These are phyloP conservation scores for Noccaea bulbosa DNA, from an alignment of 345 rosid species.

Conservation along the genomic window DNA sequence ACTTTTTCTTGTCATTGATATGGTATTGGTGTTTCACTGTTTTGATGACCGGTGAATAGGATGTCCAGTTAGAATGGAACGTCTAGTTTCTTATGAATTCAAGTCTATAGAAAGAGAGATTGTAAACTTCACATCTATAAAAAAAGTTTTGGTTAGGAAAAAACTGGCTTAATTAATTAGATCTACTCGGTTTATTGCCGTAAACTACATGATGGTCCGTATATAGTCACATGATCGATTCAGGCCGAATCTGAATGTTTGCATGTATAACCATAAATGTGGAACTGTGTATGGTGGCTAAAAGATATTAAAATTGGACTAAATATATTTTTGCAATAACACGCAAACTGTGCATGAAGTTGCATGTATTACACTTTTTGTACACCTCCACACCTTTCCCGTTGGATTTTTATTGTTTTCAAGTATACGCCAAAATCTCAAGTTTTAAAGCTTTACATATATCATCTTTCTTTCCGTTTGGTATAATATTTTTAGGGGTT, in stretches of 20 bases:
- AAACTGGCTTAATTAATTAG: no score
- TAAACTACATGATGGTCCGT: not conserved
- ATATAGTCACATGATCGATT: not conserved
- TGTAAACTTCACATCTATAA: constrained; percentile 10
- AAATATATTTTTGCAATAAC: constrained; percentile 16
- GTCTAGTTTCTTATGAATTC: constrained; percentile 1
- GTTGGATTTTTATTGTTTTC: constrained; percentile 28
- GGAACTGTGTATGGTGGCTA: not conserved
- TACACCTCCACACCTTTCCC: constrained; percentile 26
- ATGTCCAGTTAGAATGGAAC: not conserved
- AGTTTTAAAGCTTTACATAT: constrained; percentile 9
- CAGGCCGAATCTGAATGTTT: not conserved
- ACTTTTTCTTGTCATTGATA: not conserved
- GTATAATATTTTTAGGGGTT: not conserved
- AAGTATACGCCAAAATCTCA: constrained; percentile 30
- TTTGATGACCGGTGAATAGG: not conserved
- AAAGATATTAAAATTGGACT: not conserved
- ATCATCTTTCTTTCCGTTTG: not conserved
- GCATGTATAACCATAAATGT: not conserved
- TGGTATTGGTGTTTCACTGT: not conserved
- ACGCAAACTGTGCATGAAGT: constrained; percentile 25
- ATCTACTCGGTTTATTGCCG: no score
- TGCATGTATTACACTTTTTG: constrained; percentile 19
- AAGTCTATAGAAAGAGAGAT: not conserved
- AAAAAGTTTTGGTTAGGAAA: not conserved